Conservation (phyloP, 163 green algal genomes). For the Chlorella variabilis region DNA sequence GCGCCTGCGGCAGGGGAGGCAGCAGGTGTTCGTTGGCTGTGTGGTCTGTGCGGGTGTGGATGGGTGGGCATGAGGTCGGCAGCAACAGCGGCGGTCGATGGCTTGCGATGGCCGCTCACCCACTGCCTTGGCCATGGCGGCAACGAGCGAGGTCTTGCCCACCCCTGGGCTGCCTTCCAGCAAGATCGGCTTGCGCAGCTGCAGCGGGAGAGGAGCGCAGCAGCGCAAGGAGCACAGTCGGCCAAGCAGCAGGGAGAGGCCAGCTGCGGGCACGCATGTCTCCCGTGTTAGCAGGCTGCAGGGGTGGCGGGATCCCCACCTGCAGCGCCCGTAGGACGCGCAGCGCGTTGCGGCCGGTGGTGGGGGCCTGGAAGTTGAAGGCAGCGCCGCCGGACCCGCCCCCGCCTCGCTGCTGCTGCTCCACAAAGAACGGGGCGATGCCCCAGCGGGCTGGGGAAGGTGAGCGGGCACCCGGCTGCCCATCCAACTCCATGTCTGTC, state of each 20-base stretch:
- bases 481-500: not conserved
- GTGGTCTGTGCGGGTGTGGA: not conserved
- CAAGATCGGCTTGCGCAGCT: slow-evolving; percentile 87
- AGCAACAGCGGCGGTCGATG: too few species aligned
- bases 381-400: not conserved
- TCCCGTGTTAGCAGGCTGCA: not conserved
- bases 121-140: slow-evolving; percentile 79
- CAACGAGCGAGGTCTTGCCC: slow-evolving; percentile 95
- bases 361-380: slow-evolving; percentile 91
- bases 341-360: slow-evolving; percentile 88
- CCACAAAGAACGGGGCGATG: slow-evolving; percentile 66
- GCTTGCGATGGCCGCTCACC: too few species aligned
- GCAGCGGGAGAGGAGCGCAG: too few species aligned
- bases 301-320: slow-evolving; percentile 26
- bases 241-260: too few species aligned
- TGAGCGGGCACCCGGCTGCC: not conserved
- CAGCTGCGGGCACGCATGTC: too few species aligned
- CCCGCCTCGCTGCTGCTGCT: slow-evolving; percentile 20
- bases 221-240: too few species aligned
- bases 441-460: slow-evolving; percentile 44
- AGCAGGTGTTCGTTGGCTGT: not conserved
- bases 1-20: slow-evolving; percentile 46
- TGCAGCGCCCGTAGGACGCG: slow-evolving; percentile 91
- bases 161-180: slow-evolving; percentile 97
- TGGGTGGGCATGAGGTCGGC: too few species aligned